Evolutionary conservation across 768 basidiomycete genomes (phyloP), one percentile per base, ranked within the genome.

Genomic region (Hygrocybe coccinea): DNA sequence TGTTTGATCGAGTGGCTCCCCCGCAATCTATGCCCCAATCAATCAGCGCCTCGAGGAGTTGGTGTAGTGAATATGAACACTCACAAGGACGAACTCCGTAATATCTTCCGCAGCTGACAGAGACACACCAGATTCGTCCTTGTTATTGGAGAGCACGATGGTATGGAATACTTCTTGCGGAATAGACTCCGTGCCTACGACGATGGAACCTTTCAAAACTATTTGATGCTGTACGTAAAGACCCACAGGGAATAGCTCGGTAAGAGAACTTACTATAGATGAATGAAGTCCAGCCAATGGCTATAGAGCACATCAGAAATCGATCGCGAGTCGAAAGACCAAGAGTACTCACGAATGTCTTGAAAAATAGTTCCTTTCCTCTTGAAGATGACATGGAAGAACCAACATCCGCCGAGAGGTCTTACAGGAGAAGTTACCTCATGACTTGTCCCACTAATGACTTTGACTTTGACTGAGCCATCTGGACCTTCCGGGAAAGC

Each of bases 371-470:
- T 75, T 1, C 80, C 84, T 29, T 82, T 77, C 57, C 79, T 78
- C 24, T 78, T 71, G 67, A 95, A 84, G 56, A 74, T 82, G 58
- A 87, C 71, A 65, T 95, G 91, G 73, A 95, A 86, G 70, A 83
- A 97, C 90, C 91, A 95, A 70, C 93, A 95, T 5, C 95, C 95
- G 11, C 95, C 95, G 0, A 94, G 79, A 0, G 91, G 91, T 47
- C 87, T 76, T 21, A 98, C 94, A 24, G 93, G 93, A 1, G 91
- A 94, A 65, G 87, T 86, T 12, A 84, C 77, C 11, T 89, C 92
- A 60, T 94, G 83, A 56, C 90, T 89, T 67, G 85, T 86, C 5
- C 95, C 95, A 59, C 89, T 92, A 61, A 97, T 90, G 38, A 98
- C 86, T 65, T 83, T 90, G 64, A 97, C 78, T 60, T 77, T 80